Percentiles rank a stretch among this genome's conserved stretches.
Evolutionary conservation across 2,329 filamentous ascomycete genomes (phyloP).

Genomic region (Elsinoe necatrix): DNA sequence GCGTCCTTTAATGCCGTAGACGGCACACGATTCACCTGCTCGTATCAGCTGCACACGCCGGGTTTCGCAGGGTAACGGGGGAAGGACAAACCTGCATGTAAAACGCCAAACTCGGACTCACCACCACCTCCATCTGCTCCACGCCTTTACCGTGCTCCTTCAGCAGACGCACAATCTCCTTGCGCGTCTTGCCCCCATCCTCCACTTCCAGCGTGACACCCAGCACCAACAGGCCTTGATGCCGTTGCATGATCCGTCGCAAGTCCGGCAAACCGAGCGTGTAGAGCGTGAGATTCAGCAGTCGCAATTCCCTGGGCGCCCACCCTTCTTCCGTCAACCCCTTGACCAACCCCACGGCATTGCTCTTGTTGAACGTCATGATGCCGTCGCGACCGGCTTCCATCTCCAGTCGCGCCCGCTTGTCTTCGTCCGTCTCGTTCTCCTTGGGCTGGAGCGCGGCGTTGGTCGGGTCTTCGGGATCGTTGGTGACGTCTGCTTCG

Average conservation of each 20-base stretch:
- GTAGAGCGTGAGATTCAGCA: slow-evolving; percentile 37
- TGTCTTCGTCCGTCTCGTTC: slow-evolving; percentile 26
- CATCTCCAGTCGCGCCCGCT: slow-evolving; percentile 26
- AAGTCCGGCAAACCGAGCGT: slow-evolving; percentile 32
- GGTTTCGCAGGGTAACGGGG: neutral
- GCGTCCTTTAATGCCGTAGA: slow-evolving; percentile 25
- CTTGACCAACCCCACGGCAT: slow-evolving; percentile 26
- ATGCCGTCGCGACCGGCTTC: slow-evolving; percentile 29
- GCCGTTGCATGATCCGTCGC: slow-evolving; percentile 28
- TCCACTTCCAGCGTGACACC: slow-evolving; percentile 32
- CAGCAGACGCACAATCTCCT: slow-evolving; percentile 28
- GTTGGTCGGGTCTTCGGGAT: slow-evolving; percentile 20
- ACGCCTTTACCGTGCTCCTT: slow-evolving; percentile 25
- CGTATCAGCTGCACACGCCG: neutral
- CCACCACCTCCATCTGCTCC: slow-evolving; percentile 35
- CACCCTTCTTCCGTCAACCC: slow-evolving; percentile 29
- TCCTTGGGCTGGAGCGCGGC: slow-evolving; percentile 15
- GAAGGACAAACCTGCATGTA: slow-evolving; percentile 31
- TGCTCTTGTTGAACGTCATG: slow-evolving; percentile 30
- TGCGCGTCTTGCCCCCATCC: slow-evolving; percentile 29
- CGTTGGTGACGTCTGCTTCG: slow-evolving; percentile 26
- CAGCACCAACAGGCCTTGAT: slow-evolving; percentile 33
- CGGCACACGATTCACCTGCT: slow-evolving; percentile 25
- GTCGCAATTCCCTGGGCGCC: slow-evolving; percentile 28
- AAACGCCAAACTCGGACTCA: slow-evolving; percentile 31